These are phyloP conservation scores for Penicillium griseofulvum DNA, from an alignment of 2,329 filamentous ascomycete species.

Conservation along the genomic window DNA sequence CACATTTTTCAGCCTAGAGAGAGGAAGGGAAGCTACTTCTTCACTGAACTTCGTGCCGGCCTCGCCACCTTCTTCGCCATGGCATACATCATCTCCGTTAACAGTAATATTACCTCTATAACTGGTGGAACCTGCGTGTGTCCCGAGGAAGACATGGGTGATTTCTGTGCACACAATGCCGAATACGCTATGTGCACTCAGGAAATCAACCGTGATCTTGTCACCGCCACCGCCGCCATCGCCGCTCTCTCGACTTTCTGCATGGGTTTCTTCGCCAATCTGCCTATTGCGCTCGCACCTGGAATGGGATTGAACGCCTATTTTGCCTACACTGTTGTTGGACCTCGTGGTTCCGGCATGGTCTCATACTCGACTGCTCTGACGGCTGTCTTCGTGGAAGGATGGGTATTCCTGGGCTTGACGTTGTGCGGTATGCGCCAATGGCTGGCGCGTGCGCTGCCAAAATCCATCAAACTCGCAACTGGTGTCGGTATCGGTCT, in stretches of 20 bases:
- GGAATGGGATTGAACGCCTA: conserved; percentile 86
- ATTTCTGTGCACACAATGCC: conserved; percentile 49
- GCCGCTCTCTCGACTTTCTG: conserved; percentile 74
- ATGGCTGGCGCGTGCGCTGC: conserved; percentile 82
- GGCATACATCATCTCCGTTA: conserved; percentile 71
- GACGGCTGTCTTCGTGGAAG: conserved; percentile 85
- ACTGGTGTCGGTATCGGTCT: conserved; percentile 83
- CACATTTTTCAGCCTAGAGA: conserved; percentile 57
- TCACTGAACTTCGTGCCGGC: conserved; percentile 80
- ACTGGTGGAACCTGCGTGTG: conserved; percentile 76
- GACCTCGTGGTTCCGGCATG: conserved; percentile 68
- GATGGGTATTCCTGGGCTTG: conserved; percentile 77
- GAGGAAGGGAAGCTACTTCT: conserved; percentile 72
- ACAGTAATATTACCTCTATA: conserved; percentile 70
- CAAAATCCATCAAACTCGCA: conserved; percentile 79
- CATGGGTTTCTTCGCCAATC: conserved; percentile 79
- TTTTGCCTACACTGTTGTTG: conserved; percentile 79
- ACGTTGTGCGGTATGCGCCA: conserved; percentile 79
- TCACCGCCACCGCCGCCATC: conserved; percentile 83
- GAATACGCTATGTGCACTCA: conserved; percentile 48
- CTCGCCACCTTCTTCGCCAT: conserved; percentile 77
- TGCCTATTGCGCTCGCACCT: conserved; percentile 70
- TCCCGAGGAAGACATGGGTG: conserved; percentile 45
- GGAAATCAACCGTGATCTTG: conserved; percentile 70
- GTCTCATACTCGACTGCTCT: conserved; percentile 74